Conservation (phyloP, 495 filamentous ascomycete genomes). For the Eremomyces bilateralis region DNA sequence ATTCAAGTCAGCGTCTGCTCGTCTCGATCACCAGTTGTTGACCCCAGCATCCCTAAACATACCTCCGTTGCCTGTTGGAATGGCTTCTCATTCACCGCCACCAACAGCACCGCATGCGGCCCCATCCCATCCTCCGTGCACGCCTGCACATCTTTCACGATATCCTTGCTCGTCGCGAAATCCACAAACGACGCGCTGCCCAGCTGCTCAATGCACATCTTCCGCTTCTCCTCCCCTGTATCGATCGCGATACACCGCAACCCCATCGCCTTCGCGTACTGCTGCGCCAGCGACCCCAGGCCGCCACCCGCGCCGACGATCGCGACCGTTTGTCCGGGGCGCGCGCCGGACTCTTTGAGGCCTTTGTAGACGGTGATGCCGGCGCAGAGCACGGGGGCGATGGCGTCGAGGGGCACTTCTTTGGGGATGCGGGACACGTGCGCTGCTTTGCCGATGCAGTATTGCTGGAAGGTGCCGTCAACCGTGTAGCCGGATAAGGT, state of each 20-base stretch:
- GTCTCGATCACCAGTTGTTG: neutral
- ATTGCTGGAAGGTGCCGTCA: constrained; percentile 85
- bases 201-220: constrained; percentile 37
- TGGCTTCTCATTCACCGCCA: constrained; percentile 71
- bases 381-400: constrained; percentile 67
- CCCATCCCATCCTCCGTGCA: constrained; percentile 59
- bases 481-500: constrained; percentile 74
- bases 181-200: constrained; percentile 59
- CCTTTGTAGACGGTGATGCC: constrained; percentile 91
- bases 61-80: constrained; percentile 74
- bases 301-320: constrained; percentile 83
- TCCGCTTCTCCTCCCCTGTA: constrained; percentile 52
- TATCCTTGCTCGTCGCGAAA: constrained; percentile 45
- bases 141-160: constrained; percentile 65
- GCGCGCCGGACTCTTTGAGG: constrained; percentile 56
- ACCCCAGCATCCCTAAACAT: constrained; percentile 1
- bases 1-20: neutral
- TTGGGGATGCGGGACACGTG: constrained; percentile 66
- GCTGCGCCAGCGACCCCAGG: constrained; percentile 58
- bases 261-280: constrained; percentile 84
- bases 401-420: constrained; percentile 47
- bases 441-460: constrained; percentile 64
- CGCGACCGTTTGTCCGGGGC: constrained; percentile 58
- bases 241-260: constrained; percentile 60
- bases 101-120: constrained; percentile 68